Conservation (phyloP, 1,284 basidiomycete genomes). For the Trichosporon sp. region DNA sequence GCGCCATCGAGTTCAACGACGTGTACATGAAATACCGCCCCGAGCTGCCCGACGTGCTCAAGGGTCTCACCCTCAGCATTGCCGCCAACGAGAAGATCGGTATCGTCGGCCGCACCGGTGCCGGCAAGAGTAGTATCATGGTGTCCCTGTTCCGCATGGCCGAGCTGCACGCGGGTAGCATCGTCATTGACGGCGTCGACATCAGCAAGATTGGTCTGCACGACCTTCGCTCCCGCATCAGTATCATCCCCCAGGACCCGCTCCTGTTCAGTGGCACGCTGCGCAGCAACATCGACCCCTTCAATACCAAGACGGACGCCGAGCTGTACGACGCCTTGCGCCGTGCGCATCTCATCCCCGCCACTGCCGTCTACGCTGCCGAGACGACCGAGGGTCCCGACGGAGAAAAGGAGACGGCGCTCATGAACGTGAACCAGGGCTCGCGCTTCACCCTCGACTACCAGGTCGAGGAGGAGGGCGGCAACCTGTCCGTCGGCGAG, state of each 20-base stretch:
- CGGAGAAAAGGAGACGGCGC: slow-evolving; percentile 32
- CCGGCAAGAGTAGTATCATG: slow-evolving; percentile 65
- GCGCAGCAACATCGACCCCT: slow-evolving; percentile 71
- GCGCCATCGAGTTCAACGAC: slow-evolving; percentile 56
- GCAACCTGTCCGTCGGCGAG: slow-evolving; percentile 71
- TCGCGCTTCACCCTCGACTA: slow-evolving; percentile 76
- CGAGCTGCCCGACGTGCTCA: slow-evolving; percentile 60
- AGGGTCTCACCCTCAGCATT: slow-evolving; percentile 64
- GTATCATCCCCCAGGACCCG: slow-evolving; percentile 85
- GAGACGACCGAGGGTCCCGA: not conserved
- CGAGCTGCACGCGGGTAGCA: slow-evolving; percentile 56
- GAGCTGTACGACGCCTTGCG: slow-evolving; percentile 79
- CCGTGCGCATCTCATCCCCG: slow-evolving; percentile 69
- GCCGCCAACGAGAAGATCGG: slow-evolving; percentile 61
- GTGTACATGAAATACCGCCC: slow-evolving; percentile 60
- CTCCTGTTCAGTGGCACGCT: slow-evolving; percentile 63
- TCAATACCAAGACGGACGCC: slow-evolving; percentile 72
- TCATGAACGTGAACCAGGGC: slow-evolving; percentile 26
- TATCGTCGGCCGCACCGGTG: slow-evolving; percentile 59
- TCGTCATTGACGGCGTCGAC: slow-evolving; percentile 58
- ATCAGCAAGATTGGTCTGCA: slow-evolving; percentile 60
- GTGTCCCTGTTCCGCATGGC: slow-evolving; percentile 61
- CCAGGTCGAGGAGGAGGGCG: slow-evolving; percentile 79
- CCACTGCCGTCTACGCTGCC: slow-evolving; percentile 28
- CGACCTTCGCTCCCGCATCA: slow-evolving; percentile 58